These are phyloP conservation scores for Cinnamomum chago DNA, from an alignment of 164 flowering plant species.

Conservation along the genomic window DNA sequence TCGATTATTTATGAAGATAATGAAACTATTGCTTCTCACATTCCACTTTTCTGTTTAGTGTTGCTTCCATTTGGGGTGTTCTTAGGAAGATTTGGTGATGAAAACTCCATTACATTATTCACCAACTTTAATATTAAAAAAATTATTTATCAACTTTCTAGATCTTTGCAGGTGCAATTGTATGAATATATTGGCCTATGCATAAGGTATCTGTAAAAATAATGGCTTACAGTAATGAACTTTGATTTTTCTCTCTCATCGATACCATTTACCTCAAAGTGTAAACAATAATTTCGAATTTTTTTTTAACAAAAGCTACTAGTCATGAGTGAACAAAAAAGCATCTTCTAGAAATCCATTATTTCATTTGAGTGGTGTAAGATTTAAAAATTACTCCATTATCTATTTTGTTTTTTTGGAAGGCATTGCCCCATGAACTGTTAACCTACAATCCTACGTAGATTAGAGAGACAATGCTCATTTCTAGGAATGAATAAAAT, in stretches of 20 bases:
- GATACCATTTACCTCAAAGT: neutral
- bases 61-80: no score
- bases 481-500: neutral
- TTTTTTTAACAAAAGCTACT: neutral
- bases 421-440: no score
- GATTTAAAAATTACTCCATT: no score
- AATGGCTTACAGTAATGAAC: neutral
- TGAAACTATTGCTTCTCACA: neutral
- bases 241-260: neutral
- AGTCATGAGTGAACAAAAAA: neutral
- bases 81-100: neutral
- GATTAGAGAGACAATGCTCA: neutral
- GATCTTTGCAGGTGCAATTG: neutral
- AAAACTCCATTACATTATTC: neutral
- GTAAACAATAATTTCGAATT: neutral
- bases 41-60: no score
- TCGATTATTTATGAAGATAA: neutral
- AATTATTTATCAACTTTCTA: neutral
- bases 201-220: neutral
- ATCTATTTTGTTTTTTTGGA: neutral
- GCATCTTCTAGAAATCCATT: neutral
- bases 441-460: neutral
- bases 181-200: neutral
- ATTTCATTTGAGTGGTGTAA: neutral
- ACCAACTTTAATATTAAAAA: no score